A percentile compares a stretch with the other conserved stretches of the same genome.
phyloP scores from a whole-genome alignment of 1,284 basidiomycete species.

The Phenoliferia sp. region DNA sequence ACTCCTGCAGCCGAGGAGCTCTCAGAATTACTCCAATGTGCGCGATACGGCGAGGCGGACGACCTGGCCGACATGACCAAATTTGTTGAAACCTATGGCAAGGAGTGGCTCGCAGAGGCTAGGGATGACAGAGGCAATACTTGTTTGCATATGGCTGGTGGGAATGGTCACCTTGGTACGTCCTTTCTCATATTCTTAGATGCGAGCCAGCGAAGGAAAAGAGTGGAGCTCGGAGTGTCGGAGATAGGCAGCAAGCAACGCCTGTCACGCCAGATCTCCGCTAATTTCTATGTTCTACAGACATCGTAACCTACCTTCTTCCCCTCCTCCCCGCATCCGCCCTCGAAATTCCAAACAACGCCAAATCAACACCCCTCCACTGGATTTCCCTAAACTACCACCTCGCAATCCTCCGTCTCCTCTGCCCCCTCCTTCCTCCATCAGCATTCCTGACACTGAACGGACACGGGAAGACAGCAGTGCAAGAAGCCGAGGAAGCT shows the following conservation, averaged over 20 bases:
- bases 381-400: constrained; percentile 37
- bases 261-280: not conserved
- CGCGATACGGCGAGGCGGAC: constrained; percentile 35
- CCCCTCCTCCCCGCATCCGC: constrained; percentile 20
- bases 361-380: constrained; percentile 36
- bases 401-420: constrained; percentile 30
- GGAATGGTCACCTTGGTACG: constrained; percentile 38
- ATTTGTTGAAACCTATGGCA: constrained; percentile 34
- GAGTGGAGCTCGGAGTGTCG: not conserved
- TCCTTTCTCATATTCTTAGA: not conserved
- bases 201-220: not conserved
- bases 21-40: constrained; percentile 35
- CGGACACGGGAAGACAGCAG: constrained; percentile 33
- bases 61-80: constrained; percentile 37
- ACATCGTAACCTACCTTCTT: constrained; percentile 34
- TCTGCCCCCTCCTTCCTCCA: constrained; percentile 33
- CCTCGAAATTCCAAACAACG: constrained; percentile 26
- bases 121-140: constrained; percentile 38
- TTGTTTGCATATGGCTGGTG: constrained; percentile 37
- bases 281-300: constrained; percentile 11
- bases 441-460: constrained; percentile 29
- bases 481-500: constrained; percentile 36
- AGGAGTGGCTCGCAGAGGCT: constrained; percentile 21
- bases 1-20: constrained; percentile 31
- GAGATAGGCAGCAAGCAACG: not conserved